A percentile compares a stretch with the other conserved stretches of the same genome.
Evolutionary conservation across 768 basidiomycete genomes (phyloP).

Genomic region (Hygrocybe coccinea): DNA sequence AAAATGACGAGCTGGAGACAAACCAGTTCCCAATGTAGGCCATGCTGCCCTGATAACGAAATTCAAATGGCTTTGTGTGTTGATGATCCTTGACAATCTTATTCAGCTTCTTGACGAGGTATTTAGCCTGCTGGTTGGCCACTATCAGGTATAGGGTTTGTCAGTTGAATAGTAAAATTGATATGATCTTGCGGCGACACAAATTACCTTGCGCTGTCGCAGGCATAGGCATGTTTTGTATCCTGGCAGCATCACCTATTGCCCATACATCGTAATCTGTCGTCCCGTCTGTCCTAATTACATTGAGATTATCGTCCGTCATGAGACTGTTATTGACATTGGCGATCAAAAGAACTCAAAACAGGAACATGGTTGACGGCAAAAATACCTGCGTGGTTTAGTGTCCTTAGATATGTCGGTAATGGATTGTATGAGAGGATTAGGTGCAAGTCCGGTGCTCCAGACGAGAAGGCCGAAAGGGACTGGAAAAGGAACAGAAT

Average conservation of each 20-base stretch:
- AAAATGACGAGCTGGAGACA: conserved; percentile 20
- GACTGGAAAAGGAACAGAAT: conserved; percentile 38
- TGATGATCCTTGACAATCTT: conserved; percentile 48
- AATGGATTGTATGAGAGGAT: conserved; percentile 67
- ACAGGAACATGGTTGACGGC: not conserved
- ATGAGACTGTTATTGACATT: conserved; percentile 26
- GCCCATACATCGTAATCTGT: conserved; percentile 68
- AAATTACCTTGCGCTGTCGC: conserved; percentile 75
- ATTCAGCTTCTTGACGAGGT: conserved; percentile 64
- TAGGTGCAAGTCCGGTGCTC: conserved; percentile 82
- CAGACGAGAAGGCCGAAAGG: conserved; percentile 81
- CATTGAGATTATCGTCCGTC: conserved; percentile 57
- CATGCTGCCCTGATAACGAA: conserved; percentile 67
- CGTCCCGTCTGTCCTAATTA: conserved; percentile 49
- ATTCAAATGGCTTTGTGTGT: conserved; percentile 54
- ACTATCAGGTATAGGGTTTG: conserved; percentile 50
- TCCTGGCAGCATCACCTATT: conserved; percentile 72
- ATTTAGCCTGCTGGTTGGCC: conserved; percentile 71
- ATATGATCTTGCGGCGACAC: not conserved
- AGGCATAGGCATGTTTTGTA: conserved; percentile 56
- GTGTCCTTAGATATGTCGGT: conserved; percentile 56
- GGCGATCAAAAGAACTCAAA: not conserved
- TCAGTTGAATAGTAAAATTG: not conserved
- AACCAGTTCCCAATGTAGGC: conserved; percentile 78
- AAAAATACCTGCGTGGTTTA: conserved; percentile 48